A percentile compares a stretch with the other conserved stretches of the same genome.
phyloP scores from a whole-genome alignment of 2,329 filamentous ascomycete genomes.

The Aspergillus alliaceus region DNA sequence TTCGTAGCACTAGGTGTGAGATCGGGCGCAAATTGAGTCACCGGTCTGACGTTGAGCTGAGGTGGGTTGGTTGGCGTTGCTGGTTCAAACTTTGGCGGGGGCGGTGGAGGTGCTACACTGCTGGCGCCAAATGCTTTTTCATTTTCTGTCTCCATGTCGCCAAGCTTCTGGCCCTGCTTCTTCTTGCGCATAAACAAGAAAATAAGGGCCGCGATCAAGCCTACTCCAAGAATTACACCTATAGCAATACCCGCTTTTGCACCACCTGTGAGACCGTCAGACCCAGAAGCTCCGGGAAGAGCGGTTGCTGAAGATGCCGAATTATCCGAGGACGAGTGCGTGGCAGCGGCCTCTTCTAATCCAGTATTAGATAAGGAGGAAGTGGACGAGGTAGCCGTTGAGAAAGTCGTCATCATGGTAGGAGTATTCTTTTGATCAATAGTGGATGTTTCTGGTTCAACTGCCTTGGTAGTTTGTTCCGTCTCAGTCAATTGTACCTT shows the following conservation, averaged over 20 bases:
- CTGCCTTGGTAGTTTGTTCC: constrained; percentile 14
- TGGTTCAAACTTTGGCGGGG: constrained; percentile 39
- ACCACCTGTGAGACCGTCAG: constrained; percentile 43
- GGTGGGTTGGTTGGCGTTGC: constrained; percentile 59
- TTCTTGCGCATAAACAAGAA: constrained; percentile 76
- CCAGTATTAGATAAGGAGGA: constrained; percentile 16
- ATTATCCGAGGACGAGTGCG: constrained; percentile 11
- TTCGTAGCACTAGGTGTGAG: constrained; percentile 45
- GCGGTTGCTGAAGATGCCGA: constrained; percentile 26
- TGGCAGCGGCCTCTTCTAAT: constrained; percentile 17
- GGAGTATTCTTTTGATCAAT: constrained; percentile 15
- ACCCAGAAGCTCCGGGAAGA: constrained; percentile 21
- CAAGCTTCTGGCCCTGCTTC: constrained; percentile 55
- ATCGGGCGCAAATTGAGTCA: constrained; percentile 78
- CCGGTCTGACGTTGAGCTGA: constrained; percentile 79
- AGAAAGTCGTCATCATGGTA: constrained; percentile 17
- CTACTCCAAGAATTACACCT: constrained; percentile 71
- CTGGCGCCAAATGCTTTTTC: constrained; percentile 58
- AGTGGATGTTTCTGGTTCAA: constrained; percentile 11
- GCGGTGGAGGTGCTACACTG: constrained; percentile 30
- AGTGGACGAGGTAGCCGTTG: constrained; percentile 23
- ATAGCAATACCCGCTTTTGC: constrained; percentile 81
- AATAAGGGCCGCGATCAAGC: constrained; percentile 64
- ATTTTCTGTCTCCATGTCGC: constrained; percentile 51
- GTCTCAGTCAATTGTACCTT: constrained; percentile 3